These are phyloP conservation scores for Scopulariopsis brevicaulis DNA, from an alignment of 2,329 filamentous ascomycete species.

Conservation along the genomic window DNA sequence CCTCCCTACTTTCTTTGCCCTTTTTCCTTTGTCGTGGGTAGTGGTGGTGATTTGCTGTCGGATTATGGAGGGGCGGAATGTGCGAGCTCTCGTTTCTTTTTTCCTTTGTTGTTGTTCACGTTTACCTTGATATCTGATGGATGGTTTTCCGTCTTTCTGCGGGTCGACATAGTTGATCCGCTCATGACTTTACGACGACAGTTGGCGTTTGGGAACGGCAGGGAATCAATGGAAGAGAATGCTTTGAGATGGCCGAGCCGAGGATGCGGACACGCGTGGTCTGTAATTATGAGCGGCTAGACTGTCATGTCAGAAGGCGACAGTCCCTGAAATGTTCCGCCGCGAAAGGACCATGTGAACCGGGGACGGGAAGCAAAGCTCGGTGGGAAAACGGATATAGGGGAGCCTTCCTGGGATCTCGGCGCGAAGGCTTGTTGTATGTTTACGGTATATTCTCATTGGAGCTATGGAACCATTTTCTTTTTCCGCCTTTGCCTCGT, in stretches of 20 bases:
- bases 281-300: background rate
- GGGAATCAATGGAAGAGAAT: background rate
- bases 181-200: background rate
- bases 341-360: background rate
- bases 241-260: background rate
- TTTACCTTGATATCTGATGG: slow-evolving; percentile 1
- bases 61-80: background rate
- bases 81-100: background rate
- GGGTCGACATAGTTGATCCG: background rate
- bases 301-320: background rate
- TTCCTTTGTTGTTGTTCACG: slow-evolving; percentile 2
- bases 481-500: background rate
- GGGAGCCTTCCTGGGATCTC: background rate
- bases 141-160: background rate
- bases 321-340: background rate
- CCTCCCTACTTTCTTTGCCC: background rate
- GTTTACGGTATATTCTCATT: background rate
- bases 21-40: background rate
- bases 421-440: background rate
- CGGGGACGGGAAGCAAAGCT: background rate
- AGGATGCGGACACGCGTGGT: background rate
- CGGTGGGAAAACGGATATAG: background rate
- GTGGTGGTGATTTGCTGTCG: background rate
- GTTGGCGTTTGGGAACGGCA: background rate
- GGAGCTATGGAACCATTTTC: background rate